phyloP scores from a whole-genome alignment of 2,329 filamentous ascomycete genomes.

The Cercospora beticola region DNA sequence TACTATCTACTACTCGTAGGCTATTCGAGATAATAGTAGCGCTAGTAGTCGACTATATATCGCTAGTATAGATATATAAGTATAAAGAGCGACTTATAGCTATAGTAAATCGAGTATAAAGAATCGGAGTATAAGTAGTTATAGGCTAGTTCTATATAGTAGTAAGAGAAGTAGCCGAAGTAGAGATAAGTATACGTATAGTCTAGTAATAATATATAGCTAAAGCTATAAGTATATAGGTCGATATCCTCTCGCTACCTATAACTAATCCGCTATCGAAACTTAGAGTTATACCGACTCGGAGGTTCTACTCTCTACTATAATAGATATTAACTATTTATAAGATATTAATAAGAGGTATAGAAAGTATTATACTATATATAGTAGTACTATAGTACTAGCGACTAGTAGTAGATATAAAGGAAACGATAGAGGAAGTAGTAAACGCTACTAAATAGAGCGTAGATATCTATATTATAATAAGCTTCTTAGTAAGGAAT shows the following conservation, averaged over 20 bases:
- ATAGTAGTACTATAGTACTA: background rate
- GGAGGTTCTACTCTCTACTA: background rate
- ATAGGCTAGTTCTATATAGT: too few relatives aligned
- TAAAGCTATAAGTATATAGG: background rate
- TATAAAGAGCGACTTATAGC: background rate
- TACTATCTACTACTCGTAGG: background rate
- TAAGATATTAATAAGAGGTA: background rate
- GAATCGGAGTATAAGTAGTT: too few relatives aligned
- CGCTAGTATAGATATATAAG: background rate
- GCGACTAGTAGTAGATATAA: background rate
- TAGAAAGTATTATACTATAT: background rate
- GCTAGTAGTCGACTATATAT: background rate
- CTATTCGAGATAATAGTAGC: background rate
- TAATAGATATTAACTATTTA: background rate
- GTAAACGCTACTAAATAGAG: background rate
- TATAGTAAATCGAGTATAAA: background rate
- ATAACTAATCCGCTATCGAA: background rate
- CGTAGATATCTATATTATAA: background rate
- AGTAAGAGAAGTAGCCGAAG: too few relatives aligned
- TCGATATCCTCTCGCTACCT: background rate
- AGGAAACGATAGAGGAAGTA: background rate
- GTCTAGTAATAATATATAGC: background rate
- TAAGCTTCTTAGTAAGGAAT: background rate
- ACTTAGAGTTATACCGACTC: background rate
- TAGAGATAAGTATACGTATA: background rate